Base-by-base conservation (phyloP, 1,139 yeast genomes). In the Spencermartinsiella ligniputridi region DNA sequence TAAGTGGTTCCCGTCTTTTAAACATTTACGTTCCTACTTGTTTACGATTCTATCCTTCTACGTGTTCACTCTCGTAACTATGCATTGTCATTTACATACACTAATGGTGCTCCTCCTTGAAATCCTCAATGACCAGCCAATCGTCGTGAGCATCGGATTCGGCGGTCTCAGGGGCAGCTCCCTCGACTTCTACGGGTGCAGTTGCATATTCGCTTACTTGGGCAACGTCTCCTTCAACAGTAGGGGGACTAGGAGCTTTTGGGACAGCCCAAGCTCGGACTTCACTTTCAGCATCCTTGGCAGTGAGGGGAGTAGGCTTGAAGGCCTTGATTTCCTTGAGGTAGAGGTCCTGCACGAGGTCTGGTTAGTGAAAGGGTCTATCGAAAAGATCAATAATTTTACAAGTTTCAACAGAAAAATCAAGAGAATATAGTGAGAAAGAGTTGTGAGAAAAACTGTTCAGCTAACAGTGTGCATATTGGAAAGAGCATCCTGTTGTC, bases 201-300 rank as follows among this genome's bases (percentile, higher is more conserved):
- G 79, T 54, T 65, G 84, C 92, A 74, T 90, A 90, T 52, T 77
- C 81, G 53, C 81, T 73, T 60, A 90, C 75, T 52, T 87, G 84
- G 51, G 83, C 83, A 52, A 87, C 77, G 47, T 75, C 72, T 48
- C 83, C 78, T 68, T 86, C 95, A 52, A 79, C 73, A 55, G 77
- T 69, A 58, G 96, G 96, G 42, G 74, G 69, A 52, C 77, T 63
- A 57, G 96, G 92, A 58, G 86, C 79, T 53, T 75, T 63, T 57
- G 96, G 96, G 56, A 81, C 75, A 51, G 76, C 70, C 86, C 95
- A 89, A 58, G 85, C 79, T 72, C 83, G 81, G 57, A 89, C 94
- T 54, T 83, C 78, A 52, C 81, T 80, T 63, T 81, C 88, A 50
- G 90, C 81, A 59, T 86, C 95, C 58, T 78, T 71, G 51, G 85